phyloP scores from a whole-genome alignment of 371 early-diverging fungal genomes.

The Amoeboaphelidium occidentale region DNA sequence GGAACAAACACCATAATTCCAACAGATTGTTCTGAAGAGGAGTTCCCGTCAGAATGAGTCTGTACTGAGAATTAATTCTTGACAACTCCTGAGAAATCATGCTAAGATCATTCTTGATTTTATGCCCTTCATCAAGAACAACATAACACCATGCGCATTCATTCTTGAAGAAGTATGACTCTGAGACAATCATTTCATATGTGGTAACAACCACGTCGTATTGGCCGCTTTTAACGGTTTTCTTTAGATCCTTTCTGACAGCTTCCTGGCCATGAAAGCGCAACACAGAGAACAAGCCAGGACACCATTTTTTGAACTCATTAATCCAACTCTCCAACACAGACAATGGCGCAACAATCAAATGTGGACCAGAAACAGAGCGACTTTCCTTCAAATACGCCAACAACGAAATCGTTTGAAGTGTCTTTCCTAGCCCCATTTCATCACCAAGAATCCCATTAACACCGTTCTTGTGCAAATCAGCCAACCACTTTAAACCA shows the following conservation, averaged over 20 bases:
- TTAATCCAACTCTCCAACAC: constrained; percentile 85
- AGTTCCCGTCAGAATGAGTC: constrained; percentile 78
- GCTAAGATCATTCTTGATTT: constrained; percentile 81
- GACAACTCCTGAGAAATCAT: constrained; percentile 80
- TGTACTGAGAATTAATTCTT: constrained; percentile 42
- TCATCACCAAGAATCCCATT: constrained; percentile 15
- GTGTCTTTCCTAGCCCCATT: constrained; percentile 21
- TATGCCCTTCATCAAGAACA: constrained; percentile 84
- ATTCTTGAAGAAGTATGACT: constrained; percentile 47
- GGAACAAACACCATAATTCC: constrained; percentile 82
- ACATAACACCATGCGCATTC: constrained; percentile 51
- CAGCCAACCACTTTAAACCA: constrained; percentile 15
- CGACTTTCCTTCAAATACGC: too few species aligned
- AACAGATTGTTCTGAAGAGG: constrained; percentile 83
- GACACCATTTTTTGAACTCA: constrained; percentile 79
- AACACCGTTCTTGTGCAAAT: constrained; percentile 13
- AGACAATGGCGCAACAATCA: constrained; percentile 74
- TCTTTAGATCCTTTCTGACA: constrained; percentile 42
- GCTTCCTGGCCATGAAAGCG: constrained; percentile 27
- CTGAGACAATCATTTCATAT: constrained; percentile 55
- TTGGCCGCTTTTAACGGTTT: constrained; percentile 55
- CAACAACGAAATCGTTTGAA: constrained; percentile 12
- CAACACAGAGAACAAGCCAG: constrained; percentile 28
- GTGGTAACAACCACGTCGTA: constrained; percentile 73
- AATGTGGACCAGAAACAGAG: too few species aligned